Evolutionary conservation across 2,329 filamentous ascomycete genomes (phyloP), one percentile per base, ranked within the genome.

Genomic region (Sclerotinia nivalis): DNA sequence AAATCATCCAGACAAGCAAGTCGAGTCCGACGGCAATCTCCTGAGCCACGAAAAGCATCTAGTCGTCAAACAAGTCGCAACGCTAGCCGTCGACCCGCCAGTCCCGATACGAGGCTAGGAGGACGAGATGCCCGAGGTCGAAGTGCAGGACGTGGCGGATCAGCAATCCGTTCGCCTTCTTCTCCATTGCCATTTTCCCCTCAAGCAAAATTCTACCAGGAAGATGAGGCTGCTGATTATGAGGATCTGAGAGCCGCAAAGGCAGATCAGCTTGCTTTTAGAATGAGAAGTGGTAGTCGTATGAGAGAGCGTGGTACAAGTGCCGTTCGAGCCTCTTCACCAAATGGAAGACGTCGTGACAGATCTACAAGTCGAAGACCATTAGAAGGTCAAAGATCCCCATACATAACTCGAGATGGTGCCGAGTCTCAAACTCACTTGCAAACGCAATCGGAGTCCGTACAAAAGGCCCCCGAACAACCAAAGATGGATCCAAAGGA

Each of bases 131-230:
- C 83, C 12, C 73, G 91, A 64, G 91, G 90, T 2, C 85, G 91
- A 73, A 91, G 89, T 76, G 81, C 85, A 61, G 85, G 84, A 22
- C 85, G 89, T n/a, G 83, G 83, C 25, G 85, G 84, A 2, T 87
- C 88, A n/a, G 77, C 81, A 2, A 81, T 86, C 58, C 85, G 89
- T 64, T 97, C 93, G 1, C 93, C 94, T 1, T 91, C 91, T 0
- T 95, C 93, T 0, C 93, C 94, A 1, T 82, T 93, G 31, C 92
- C 93, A 5, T 90, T 95, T 83, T 88, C 91, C 20, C 82, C 84
- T 8, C 82, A 85, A 2, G 87, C 84, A 28, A 84, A 84, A 25
- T 83, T 84, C 22, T 81, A 85, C 69, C 68, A 84, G 55, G 85
- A 84, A 56, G 83, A 83, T 59, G 82, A 81, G 28, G 89, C 88